phyloP scores from a whole-genome alignment of 225 moss, liverwort and hornwort genomes.

The Sphagnum tenellum region DNA sequence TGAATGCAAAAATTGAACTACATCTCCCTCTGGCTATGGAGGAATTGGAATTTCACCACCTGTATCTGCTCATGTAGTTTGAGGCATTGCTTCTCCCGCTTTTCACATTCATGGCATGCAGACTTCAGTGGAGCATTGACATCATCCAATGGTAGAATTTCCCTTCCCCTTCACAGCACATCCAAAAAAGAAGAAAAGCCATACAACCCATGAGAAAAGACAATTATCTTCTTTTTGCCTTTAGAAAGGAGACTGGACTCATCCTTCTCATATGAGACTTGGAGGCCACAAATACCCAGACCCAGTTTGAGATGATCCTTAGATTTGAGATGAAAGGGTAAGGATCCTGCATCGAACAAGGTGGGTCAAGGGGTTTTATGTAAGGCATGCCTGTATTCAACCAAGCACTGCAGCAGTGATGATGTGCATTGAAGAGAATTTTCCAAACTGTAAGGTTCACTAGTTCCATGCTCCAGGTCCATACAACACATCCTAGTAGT shows the following conservation, averaged over 20 bases:
- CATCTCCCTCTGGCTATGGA: too few relatives aligned
- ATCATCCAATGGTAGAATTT: constrained; percentile 53
- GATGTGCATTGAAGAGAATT: constrained; percentile 55
- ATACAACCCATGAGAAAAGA: too few relatives aligned
- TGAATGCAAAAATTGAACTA: too few relatives aligned
- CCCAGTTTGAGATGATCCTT: too few relatives aligned
- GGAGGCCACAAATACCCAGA: too few relatives aligned
- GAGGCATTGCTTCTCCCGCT: constrained; percentile 61
- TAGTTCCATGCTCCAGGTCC: constrained; percentile 47
- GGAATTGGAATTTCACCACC: constrained; percentile 9
- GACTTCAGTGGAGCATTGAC: constrained; percentile 49
- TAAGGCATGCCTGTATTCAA: constrained; percentile 50
- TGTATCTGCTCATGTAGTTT: constrained; percentile 65
- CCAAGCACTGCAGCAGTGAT: constrained; percentile 55
- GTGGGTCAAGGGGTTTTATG: too few relatives aligned
- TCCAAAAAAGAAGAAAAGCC: neutral
- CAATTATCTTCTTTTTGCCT: too few relatives aligned
- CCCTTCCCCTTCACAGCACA: constrained; percentile 37
- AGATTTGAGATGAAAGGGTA: too few relatives aligned
- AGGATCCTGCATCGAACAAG: too few relatives aligned
- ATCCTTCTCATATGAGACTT: too few relatives aligned
- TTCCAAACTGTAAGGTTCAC: constrained; percentile 60
- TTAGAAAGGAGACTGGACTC: too few relatives aligned
- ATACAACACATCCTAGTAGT: constrained; percentile 60
- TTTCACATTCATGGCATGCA: constrained; percentile 59